A percentile compares a stretch with the other conserved stretches of the same genome.
These are phyloP conservation scores for Phaeosphaeria sp. DNA, from an alignment of 2,329 filamentous ascomycete genomes.

Conservation along the genomic window DNA sequence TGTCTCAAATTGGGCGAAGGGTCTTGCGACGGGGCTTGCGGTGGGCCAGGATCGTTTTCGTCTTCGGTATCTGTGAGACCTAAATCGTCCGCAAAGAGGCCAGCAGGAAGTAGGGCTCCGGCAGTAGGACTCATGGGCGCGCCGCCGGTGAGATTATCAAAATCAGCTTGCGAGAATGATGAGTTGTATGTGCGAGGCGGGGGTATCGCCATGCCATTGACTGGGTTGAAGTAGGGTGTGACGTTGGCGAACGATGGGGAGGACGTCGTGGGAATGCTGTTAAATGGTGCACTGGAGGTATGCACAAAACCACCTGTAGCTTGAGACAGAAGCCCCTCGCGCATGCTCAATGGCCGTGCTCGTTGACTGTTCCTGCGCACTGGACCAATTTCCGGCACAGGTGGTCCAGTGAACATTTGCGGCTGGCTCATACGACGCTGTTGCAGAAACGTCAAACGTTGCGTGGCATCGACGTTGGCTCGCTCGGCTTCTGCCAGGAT, in stretches of 20 bases:
- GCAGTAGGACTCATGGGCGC: constrained; percentile 81
- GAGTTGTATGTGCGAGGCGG: constrained; percentile 29
- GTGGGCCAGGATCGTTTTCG: constrained; percentile 36
- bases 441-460: constrained; percentile 51
- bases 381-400: constrained; percentile 36
- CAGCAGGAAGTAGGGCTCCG: constrained; percentile 74
- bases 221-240: constrained; percentile 62
- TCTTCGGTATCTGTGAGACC: constrained; percentile 53
- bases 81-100: constrained; percentile 68
- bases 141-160: constrained; percentile 65
- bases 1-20: constrained; percentile 40
- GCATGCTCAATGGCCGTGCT: constrained; percentile 48
- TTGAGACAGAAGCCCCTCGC: constrained; percentile 40
- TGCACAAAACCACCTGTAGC: constrained; percentile 43
- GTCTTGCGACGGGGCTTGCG: constrained; percentile 29
- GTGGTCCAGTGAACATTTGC: constrained; percentile 44
- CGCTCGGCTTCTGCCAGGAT: constrained; percentile 46
- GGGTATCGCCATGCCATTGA: constrained; percentile 66
- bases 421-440: constrained; percentile 48
- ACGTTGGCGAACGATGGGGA: constrained; percentile 61
- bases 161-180: constrained; percentile 65
- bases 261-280: constrained; percentile 53
- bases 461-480: constrained; percentile 46
- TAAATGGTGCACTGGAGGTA: constrained; percentile 53
- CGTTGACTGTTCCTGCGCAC: constrained; percentile 51